phyloP scores from a whole-genome alignment of 2,329 filamentous ascomycete genomes.

The Nemania sp. region DNA sequence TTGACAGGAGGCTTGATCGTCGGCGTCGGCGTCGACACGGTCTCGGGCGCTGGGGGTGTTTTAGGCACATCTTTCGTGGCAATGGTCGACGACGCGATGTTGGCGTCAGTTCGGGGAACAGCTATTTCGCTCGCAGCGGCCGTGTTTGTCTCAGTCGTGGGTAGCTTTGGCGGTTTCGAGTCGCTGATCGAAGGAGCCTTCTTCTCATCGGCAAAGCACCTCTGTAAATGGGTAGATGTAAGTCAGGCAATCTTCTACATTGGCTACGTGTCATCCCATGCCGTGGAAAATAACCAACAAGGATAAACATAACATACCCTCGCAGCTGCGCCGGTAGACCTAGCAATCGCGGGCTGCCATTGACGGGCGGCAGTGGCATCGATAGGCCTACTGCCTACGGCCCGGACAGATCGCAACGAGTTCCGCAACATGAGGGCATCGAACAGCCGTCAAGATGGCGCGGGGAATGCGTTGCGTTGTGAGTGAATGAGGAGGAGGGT shows the following conservation, averaged over 20 bases:
- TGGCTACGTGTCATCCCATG: not conserved
- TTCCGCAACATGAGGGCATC: slow-evolving; percentile 70
- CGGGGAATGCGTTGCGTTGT: slow-evolving; percentile 30
- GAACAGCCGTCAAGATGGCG: slow-evolving; percentile 37
- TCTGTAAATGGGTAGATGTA: slow-evolving; percentile 45
- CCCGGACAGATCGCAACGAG: slow-evolving; percentile 67
- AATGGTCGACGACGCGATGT: slow-evolving; percentile 46
- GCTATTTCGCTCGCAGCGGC: slow-evolving; percentile 51
- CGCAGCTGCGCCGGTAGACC: slow-evolving; percentile 44
- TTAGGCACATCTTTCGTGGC: slow-evolving; percentile 46
- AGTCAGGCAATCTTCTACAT: not conserved
- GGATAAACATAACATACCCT: slow-evolving; percentile 43
- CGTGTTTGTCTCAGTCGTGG: slow-evolving; percentile 57
- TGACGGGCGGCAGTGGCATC: slow-evolving; percentile 59
- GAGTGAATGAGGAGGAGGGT: slow-evolving; percentile 10
- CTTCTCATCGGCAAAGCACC: slow-evolving; percentile 60
- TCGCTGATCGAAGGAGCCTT: slow-evolving; percentile 52
- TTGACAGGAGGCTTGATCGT: slow-evolving; percentile 48
- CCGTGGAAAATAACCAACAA: not conserved
- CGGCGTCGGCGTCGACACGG: slow-evolving; percentile 41
- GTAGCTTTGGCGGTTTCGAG: slow-evolving; percentile 56
- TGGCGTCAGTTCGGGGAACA: slow-evolving; percentile 43
- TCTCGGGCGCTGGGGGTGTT: slow-evolving; percentile 47
- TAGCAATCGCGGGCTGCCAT: slow-evolving; percentile 56
- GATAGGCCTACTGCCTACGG: slow-evolving; percentile 59